A percentile compares a stretch with the other conserved stretches of the same genome.
phyloP scores from a whole-genome alignment of 2,329 filamentous ascomycete genomes.

The Stylonectria norvegica region DNA sequence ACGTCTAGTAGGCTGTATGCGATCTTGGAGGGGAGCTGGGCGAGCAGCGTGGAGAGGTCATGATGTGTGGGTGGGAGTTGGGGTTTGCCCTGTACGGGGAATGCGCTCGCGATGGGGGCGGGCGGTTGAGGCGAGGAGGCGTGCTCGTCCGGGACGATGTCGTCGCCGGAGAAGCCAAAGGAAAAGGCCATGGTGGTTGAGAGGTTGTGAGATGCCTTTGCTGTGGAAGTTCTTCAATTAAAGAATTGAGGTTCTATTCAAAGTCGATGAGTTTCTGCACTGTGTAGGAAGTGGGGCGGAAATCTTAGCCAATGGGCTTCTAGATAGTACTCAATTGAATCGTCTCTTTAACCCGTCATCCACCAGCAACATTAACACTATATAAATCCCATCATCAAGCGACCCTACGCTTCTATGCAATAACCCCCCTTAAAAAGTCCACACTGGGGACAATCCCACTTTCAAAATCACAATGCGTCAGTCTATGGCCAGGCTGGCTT shows the following conservation, averaged over 20 bases:
- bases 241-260: conserved; percentile 4
- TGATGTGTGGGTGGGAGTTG: conserved; percentile 55
- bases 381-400: too few relatives aligned
- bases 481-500: conserved; percentile 33
- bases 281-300: conserved; percentile 27
- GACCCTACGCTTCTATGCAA: not conserved
- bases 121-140: conserved; percentile 16
- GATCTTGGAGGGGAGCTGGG: conserved; percentile 67
- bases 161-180: conserved; percentile 61
- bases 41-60: conserved; percentile 49
- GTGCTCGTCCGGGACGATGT: conserved; percentile 53
- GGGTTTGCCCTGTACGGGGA: conserved; percentile 60
- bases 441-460: not conserved
- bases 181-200: conserved; percentile 47
- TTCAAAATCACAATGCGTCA: conserved; percentile 23
- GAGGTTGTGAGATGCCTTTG: too few relatives aligned
- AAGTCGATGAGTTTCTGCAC: conserved; percentile 23
- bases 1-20: conserved; percentile 63
- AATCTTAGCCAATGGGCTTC: conserved; percentile 3
- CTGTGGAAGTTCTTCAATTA: too few relatives aligned
- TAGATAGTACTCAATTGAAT: too few relatives aligned
- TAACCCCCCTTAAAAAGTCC: not conserved
- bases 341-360: conserved; percentile 11
- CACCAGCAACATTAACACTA: too few relatives aligned
- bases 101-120: conserved; percentile 41